Evolutionary conservation across 129 eudicot species (phyloP).

Genomic region (Chrysanthemum makinoi): DNA sequence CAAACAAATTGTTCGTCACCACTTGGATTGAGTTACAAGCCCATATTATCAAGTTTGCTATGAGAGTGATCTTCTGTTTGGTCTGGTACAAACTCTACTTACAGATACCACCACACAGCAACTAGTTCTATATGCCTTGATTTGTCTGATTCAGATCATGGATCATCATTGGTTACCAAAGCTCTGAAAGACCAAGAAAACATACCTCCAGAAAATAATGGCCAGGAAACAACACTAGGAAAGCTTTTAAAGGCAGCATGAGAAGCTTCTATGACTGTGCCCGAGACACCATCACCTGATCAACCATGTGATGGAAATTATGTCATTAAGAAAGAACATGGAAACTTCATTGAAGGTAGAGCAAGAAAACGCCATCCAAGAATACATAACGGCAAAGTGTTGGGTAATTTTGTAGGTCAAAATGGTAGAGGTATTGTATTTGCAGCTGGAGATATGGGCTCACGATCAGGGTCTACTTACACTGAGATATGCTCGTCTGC

Average conservation of each 20-base stretch:
- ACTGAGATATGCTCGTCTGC: slow-evolving; percentile 75
- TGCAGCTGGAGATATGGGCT: slow-evolving; percentile 31
- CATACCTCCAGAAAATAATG: slow-evolving; percentile 53
- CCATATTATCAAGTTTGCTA: slow-evolving; percentile 88
- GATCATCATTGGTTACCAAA: slow-evolving; percentile 32
- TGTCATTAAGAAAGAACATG: slow-evolving; percentile 68
- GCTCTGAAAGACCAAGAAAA: slow-evolving; percentile 50
- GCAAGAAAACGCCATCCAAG: slow-evolving; percentile 75
- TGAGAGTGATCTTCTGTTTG: slow-evolving; percentile 41
- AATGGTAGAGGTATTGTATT: slow-evolving; percentile 42
- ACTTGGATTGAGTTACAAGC: slow-evolving; percentile 94
- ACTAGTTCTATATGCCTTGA: slow-evolving; percentile 57
- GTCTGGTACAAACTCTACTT: slow-evolving; percentile 37
- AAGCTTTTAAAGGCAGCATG: slow-evolving; percentile 48
- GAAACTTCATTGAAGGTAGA: slow-evolving; percentile 66
- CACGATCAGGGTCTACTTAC: slow-evolving; percentile 69
- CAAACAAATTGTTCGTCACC: slow-evolving; percentile 84
- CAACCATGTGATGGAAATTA: slow-evolving; percentile 57
- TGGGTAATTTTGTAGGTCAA: slow-evolving; percentile 38
- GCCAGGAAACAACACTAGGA: slow-evolving; percentile 63
- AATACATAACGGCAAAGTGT: slow-evolving; percentile 38
- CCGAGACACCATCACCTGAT: slow-evolving; percentile 87
- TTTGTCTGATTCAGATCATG: slow-evolving; percentile 73
- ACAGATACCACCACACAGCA: slow-evolving; percentile 39
- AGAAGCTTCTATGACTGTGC: slow-evolving; percentile 66